Base-by-base conservation (phyloP, 352 stramenopile species). In the Phytopythium mirpurense region DNA sequence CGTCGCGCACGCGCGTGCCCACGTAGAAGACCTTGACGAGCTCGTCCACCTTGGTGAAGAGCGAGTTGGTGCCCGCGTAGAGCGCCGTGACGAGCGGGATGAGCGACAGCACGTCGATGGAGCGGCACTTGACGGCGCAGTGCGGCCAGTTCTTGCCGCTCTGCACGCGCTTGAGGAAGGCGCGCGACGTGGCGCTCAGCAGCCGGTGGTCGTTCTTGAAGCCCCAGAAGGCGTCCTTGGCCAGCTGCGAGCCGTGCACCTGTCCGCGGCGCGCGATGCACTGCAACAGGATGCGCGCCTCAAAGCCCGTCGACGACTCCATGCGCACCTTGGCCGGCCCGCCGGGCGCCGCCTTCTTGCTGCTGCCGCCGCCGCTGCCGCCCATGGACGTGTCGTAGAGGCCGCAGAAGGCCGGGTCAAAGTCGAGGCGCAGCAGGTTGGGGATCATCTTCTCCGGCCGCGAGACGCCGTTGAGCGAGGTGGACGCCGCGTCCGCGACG, bases 21-120 rank as follows among this genome's bases (percentile, higher is more conserved):
- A 77, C 66, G 68, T 91, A 91, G 41, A 91, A 91, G 8, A 91
- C 78, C 46, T 86, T 81, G 38, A 91, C 81, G 18, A 89, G 59
- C 47, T 91, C 76, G 46, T 91, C 76, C 18, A 91, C 78, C 57
- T 91, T 89, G 32, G 75, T 83, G 54, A 91, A 91, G 18, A 91
- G 65, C 54, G 75, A 75, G 47, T 89, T 86, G 26, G 78, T 91
- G 46, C 81, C 81, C 4, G 81, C 81, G 63, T 91, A 91, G 10
- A 91, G 58, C 21, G 77, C 81, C n/a, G 88, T 78, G 48, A 91
- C 71, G 42, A 88, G 66, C 0, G 81, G 81, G 19, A 91, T 78
- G 24, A 91, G 47, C 46, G 78, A 80, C 34, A 91, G 63, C 43
- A 91, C 76, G 55, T 91, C 81, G 50, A 91, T 91, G 11, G 81